Evolutionary conservation across 176 grass and related monocot genomes (phyloP), one percentile per base, ranked within the genome.

Genomic region (Oryza meridionalis): DNA sequence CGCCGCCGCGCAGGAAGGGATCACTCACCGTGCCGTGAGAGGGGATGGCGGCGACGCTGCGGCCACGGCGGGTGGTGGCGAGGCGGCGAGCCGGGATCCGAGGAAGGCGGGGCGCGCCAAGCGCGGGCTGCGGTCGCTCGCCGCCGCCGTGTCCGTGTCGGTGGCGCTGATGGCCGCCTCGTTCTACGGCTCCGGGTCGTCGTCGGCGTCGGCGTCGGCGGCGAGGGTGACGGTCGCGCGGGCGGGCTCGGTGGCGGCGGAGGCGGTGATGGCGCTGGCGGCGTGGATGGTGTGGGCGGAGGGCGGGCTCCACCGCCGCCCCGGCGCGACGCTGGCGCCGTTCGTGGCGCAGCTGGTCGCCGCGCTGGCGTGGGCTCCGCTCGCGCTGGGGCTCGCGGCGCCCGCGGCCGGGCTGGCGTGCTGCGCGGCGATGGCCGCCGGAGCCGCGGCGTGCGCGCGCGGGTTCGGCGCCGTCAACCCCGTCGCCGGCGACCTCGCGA

Each of bases 261-360:
- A 92, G 67, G 87, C 84, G 25, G 82, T 98, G 62, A 78, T 85
- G 33, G 88, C 93, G 79, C 74, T 98, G 50, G 78, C 93, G 12
- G 91, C 91, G 33, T 98, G 96, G 96, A 87, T 98, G 6, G 87
- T 90, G 77, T 98, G 96, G 96, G 96, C 96, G 15, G 84, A 95
- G 55, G 89, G 96, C 19, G 93, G 93, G 0, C 89, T 98, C 29
- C 96, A 98, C 87, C 38, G 76, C 53, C 83, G 70, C 26, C 83
- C 82, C 24, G 86, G 32, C 12, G 85, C 80, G 11, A 82, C 55
- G 72, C 72, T 93, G 27, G 61, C 74, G 9, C 81, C 89, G 44
- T 98, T 82, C 82, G 35, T 87, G n/a, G 77, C 69, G 38, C 89
- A 91, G 77, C 79, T 98, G 7, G 0, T 65, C 0, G 40, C 77